These are phyloP conservation scores for Raphanus raphanistrum DNA, from an alignment of 345 rosid genomes.

Conservation along the genomic window DNA sequence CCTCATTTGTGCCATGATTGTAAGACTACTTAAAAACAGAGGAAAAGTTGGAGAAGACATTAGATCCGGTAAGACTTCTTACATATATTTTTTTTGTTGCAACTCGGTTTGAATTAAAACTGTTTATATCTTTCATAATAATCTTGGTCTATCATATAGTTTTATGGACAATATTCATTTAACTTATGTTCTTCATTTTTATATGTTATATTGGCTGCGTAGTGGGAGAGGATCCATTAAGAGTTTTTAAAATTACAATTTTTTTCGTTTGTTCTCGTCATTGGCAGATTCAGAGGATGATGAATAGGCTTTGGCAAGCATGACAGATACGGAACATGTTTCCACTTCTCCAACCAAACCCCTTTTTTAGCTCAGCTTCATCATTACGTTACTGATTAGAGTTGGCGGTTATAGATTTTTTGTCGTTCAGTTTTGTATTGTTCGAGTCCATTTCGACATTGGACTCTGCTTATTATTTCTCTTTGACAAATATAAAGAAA, in stretches of 20 bases:
- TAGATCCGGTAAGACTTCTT: conserved; percentile 71
- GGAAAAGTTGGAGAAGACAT: conserved; percentile 96
- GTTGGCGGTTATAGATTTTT: conserved; percentile 27
- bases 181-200: neutral
- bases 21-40: conserved; percentile 73
- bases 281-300: conserved; percentile 95
- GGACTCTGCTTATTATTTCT: conserved; percentile 8
- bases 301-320: conserved; percentile 48
- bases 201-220: conserved; percentile 6
- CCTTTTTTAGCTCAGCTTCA: conserved; percentile 10
- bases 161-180: neutral
- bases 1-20: conserved; percentile 85
- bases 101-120: conserved; percentile 1
- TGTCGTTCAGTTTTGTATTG: conserved; percentile 20
- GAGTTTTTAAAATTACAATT: neutral
- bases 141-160: neutral
- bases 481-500: conserved; percentile 18
- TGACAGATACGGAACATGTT: conserved; percentile 31
- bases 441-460: conserved; percentile 13
- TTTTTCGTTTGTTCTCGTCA: neutral
- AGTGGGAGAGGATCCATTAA: neutral
- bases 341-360: conserved; percentile 35
- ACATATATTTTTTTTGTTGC: neutral
- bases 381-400: conserved; percentile 25
- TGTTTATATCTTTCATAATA: neutral